phyloP scores from a whole-genome alignment of 1,284 basidiomycete species.

The Amylostereum chailletii region DNA sequence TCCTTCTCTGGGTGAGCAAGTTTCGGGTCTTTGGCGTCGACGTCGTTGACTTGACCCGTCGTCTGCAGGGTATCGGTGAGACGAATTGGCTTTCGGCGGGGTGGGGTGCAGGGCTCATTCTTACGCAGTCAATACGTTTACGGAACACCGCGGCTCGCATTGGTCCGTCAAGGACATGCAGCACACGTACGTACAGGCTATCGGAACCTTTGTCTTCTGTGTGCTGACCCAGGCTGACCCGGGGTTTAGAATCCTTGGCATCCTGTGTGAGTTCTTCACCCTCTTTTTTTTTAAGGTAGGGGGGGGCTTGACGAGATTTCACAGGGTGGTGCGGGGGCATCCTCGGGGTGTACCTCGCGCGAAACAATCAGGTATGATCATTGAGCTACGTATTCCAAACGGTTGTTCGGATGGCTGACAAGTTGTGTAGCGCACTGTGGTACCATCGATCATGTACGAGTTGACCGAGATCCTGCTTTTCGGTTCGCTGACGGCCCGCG shows the following conservation, averaged over 20 bases:
- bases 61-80: conserved; percentile 49
- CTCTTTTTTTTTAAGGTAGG: neutral
- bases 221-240: neutral
- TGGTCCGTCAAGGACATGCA: conserved; percentile 96
- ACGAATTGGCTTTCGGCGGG: neutral
- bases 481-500: conserved; percentile 2
- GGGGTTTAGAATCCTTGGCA: conserved; percentile 27
- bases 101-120: neutral
- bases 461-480: neutral
- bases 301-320: neutral
- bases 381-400: too few relatives aligned
- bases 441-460: conserved; percentile 76
- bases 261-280: conserved; percentile 26
- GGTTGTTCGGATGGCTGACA: neutral
- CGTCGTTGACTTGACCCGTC: neutral
- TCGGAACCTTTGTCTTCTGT: neutral
- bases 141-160: conserved; percentile 72
- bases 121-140: conserved; percentile 79
- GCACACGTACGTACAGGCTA: conserved; percentile 57
- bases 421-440: conserved; percentile 54
- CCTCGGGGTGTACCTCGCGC: conserved; percentile 79
- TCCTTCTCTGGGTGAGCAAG: conserved; percentile 73
- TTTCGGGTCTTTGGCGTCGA: neutral
- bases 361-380: conserved; percentile 60
- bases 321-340: conserved; percentile 90